phyloP scores from a whole-genome alignment of 345 rosid species.

The Hypericum androsaemum region DNA sequence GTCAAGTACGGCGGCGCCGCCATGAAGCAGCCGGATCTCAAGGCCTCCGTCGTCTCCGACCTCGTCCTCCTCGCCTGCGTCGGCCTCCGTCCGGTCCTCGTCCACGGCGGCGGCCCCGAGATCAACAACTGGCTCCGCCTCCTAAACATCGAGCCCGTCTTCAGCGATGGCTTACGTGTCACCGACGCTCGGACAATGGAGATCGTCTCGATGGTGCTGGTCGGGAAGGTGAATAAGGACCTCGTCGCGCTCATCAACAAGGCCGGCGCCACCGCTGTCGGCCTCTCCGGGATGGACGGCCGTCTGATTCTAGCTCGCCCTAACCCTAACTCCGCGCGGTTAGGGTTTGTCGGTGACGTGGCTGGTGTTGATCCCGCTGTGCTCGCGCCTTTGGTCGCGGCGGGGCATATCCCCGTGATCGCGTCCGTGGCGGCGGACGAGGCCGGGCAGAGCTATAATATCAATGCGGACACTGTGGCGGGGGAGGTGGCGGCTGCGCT shows the following conservation, averaged over 20 bases:
- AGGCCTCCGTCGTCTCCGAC: conserved; percentile 61
- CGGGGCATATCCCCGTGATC: conserved; percentile 72
- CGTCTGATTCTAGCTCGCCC: conserved; percentile 78
- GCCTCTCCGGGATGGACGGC: conserved; percentile 82
- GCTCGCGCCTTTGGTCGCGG: conserved; percentile 42
- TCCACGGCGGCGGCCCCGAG: conserved; percentile 92
- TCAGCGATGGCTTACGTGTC: conserved; percentile 74
- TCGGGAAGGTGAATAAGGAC: conserved; percentile 79
- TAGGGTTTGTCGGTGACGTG: conserved; percentile 88
- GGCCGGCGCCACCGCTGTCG: conserved; percentile 84
- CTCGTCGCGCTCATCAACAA: conserved; percentile 65
- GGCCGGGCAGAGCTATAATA: conserved; percentile 66
- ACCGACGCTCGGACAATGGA: conserved; percentile 91
- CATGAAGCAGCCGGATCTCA: conserved; percentile 67
- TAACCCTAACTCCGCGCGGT: conserved; percentile 46
- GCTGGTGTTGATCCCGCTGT: conserved; percentile 54
- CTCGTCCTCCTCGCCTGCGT: conserved; percentile 78
- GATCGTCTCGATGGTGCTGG: conserved; percentile 88
- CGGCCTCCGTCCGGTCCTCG: conserved; percentile 82
- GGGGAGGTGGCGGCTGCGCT: conserved; percentile 91
- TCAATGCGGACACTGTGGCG: conserved; percentile 89
- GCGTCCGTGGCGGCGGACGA: conserved; percentile 86
- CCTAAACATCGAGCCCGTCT: conserved; percentile 56
- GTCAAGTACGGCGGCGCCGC: conserved; percentile 97
- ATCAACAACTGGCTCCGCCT: conserved; percentile 63